A percentile compares a stretch with the other conserved stretches of the same genome.
Evolutionary conservation across 2,329 filamentous ascomycete species (phyloP).

Genomic region (Cytospora piceicola): DNA sequence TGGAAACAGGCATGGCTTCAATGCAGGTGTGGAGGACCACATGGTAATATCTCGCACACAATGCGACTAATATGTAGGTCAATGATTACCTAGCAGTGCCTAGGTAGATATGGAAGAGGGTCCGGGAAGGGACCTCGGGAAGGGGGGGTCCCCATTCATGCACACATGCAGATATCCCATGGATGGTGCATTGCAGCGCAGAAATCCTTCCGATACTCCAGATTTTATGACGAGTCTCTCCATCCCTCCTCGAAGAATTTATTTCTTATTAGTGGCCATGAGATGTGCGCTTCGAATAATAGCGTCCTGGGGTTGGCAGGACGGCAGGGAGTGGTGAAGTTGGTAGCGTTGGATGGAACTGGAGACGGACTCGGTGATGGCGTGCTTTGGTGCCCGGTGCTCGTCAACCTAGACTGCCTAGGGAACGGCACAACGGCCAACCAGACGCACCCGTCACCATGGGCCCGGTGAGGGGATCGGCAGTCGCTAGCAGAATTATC

Average conservation of each 20-base stretch:
- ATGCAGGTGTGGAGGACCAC: conserved; percentile 4
- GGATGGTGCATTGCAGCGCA: not conserved
- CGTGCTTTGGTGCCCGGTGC: conserved; percentile 9
- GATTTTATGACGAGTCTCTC: not conserved
- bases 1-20: not conserved
- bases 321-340: not conserved
- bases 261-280: not conserved
- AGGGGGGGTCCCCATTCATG: too few species aligned
- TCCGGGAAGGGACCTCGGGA: too few species aligned
- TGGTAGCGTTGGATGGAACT: not conserved
- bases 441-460: conserved; percentile 13
- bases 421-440: conserved; percentile 13
- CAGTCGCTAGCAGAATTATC: conserved; percentile 4
- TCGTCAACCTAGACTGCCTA: conserved; percentile 17
- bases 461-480: conserved; percentile 7
- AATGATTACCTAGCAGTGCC: not conserved
- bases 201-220: not conserved
- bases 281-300: too few species aligned
- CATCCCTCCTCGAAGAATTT: not conserved
- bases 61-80: not conserved
- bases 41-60: not conserved
- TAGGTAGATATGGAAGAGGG: not conserved
- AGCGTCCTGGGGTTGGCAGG: not conserved
- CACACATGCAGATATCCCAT: not conserved
- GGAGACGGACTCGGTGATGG: not conserved